Evolutionary conservation across 371 early-diverging fungal species (phyloP), one percentile per base, ranked within the genome.

Genomic region (Mucor velutinosus): DNA sequence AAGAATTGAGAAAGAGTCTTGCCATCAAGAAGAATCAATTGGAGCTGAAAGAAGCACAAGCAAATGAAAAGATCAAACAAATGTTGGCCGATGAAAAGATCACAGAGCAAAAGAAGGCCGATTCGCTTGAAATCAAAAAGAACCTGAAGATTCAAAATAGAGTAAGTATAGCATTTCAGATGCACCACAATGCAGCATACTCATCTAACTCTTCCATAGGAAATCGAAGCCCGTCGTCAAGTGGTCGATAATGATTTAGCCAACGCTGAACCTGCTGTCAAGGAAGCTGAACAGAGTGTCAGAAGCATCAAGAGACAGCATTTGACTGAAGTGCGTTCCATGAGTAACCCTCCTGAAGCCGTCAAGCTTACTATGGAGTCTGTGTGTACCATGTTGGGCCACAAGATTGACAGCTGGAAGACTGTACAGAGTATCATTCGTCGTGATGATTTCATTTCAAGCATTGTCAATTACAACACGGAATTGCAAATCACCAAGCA

Each of bases 351-450:
- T 63, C 99, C 99, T 4, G 92, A 89, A 69, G 93, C 94, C 7
- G 97, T 99, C 69, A 98, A 98, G 74, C 78, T 98, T 70, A 95
- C 99, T 17, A 94, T 99, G 93, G 99, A 99, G 69, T 91, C 97
- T 56, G 99, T 99, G 5, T 99, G 99, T 83, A 92, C 89, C 14
- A 77, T 99, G 69, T 85, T 99, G 10, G 99, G 98, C 8, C 89
- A 94, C 78, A 91, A 90, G 68, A 82, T 91, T 66, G 92, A 94
- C 11, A 86, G 88, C 65, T 94, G 94, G 95, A 94, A 93, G 81
- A 79, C 89, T 11, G 94, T 98, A 3, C 97, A 97, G 76, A 86
- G 86, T 65, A 87, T 96, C 53, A 90, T 99, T 66, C 93, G 98
- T 71, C 89, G 93, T 66, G 99, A 98, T 72, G 99, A 99, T 78